These are phyloP conservation scores for Elsinoe necatrix DNA, from an alignment of 2,329 filamentous ascomycete species.

Conservation along the genomic window DNA sequence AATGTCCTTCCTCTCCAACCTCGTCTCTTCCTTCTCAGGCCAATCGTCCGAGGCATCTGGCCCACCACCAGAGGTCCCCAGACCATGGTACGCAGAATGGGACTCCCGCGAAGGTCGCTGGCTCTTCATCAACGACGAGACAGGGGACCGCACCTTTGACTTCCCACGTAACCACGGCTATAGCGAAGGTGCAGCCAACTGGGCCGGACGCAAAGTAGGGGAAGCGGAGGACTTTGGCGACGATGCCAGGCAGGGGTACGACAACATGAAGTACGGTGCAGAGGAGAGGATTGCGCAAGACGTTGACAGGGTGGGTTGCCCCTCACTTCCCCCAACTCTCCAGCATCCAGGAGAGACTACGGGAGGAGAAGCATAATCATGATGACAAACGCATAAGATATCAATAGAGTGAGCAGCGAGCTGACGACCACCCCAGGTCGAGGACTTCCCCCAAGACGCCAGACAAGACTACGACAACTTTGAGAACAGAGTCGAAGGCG, in stretches of 20 bases:
- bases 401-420: no score
- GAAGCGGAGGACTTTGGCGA: constrained; percentile 4
- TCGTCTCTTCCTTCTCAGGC: constrained; percentile 25
- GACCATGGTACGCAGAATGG: constrained; percentile 41
- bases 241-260: not conserved
- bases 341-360: no score
- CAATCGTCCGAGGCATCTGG: constrained; percentile 13
- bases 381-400: no score
- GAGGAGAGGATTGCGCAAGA: not conserved
- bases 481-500: constrained; percentile 25
- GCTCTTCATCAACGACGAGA: constrained; percentile 41
- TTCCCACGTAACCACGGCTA: not conserved
- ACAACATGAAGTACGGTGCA: not conserved
- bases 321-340: not conserved
- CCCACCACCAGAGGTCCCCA: constrained; percentile 30
- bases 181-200: constrained; percentile 34
- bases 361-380: no score
- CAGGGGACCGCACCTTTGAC: constrained; percentile 34
- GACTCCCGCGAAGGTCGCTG: constrained; percentile 34
- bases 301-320: not conserved
- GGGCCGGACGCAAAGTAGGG: constrained; percentile 34
- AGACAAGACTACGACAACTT: constrained; percentile 27
- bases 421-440: no score
- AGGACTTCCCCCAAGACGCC: constrained; percentile 32
- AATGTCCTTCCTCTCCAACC: constrained; percentile 26